Evolutionary conservation across 371 early-diverging fungal genomes (phyloP), one percentile per base, ranked within the genome.

Genomic region (Conidiobolus incongruus): DNA sequence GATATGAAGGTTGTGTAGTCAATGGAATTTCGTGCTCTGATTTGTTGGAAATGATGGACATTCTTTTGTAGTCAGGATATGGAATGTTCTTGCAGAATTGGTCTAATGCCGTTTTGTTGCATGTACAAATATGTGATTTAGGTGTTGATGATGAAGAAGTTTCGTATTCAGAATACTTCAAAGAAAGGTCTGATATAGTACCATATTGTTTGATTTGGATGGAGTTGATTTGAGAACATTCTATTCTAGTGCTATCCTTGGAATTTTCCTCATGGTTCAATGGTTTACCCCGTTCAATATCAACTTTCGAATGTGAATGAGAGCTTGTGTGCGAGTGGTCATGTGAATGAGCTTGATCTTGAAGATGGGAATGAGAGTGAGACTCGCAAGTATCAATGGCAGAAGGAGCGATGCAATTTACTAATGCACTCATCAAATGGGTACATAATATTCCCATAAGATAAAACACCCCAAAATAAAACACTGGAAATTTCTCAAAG

Each of bases 371-470:
- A 21, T 22, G 33, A 10, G n/a, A 19, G 17, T 6, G 15, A 12
- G 22, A 32, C 4, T 17, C 15, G 15, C 12, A 12, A 19, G 11
- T 16, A 6, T 10, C 33, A 10, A 43, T 32, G 3, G 40, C 50
- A n/a, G 34, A 29, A 19, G 33, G 12, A 11, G 40, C 12, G 10
- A 41, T 28, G 32, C 22, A 12, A 10, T 33, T 35, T 29, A 46
- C 35, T 15, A 38, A 16, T 21, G 8, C 15, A 33, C 46, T 50
- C 8, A 50, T 30, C 6, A 41, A 15, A 4, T 28, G n/a, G 10
- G 42, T 35, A 13, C 42, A 40, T 10, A 30, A 19, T 17, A 50
- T 41, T 7, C 50, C 50, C 10, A 40, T 16, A 29, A 41, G 33
- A 22, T 50, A 50, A 24, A 50, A 50, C 4, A 34, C 2, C 0